A percentile compares a stretch with the other conserved stretches of the same genome.
Evolutionary conservation across 2,329 filamentous ascomycete species (phyloP).

Genomic region (Nothophoma quercina): DNA sequence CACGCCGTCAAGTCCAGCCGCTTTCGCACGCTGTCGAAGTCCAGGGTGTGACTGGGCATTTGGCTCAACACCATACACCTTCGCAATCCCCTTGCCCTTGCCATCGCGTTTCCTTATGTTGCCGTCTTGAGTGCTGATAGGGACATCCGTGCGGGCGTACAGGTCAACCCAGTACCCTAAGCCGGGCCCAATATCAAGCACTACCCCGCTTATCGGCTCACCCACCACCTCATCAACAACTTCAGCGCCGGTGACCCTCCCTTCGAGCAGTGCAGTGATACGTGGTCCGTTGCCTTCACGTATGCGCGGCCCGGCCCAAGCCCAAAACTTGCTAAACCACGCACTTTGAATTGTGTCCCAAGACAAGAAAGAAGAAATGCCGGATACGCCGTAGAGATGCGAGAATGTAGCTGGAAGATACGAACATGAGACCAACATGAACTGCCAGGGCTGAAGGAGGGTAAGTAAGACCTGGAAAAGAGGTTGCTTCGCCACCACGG

Average conservation of each 20-base stretch:
- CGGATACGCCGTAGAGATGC: constrained; percentile 10
- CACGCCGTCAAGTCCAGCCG: constrained; percentile 16
- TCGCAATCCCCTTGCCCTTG: constrained; percentile 8
- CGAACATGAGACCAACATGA: constrained; percentile 18
- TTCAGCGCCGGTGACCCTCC: constrained; percentile 18
- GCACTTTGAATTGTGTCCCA: constrained; percentile 19
- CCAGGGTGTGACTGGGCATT: constrained; percentile 16
- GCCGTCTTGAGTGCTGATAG: constrained; percentile 3
- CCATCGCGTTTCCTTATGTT: background rate
- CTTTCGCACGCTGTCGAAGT: constrained; percentile 11
- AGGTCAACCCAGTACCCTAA: constrained; percentile 28
- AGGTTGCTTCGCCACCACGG: background rate
- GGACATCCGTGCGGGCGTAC: constrained; percentile 14
- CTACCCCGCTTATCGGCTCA: constrained; percentile 20
- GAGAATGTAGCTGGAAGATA: constrained; percentile 16
- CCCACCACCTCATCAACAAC: constrained; percentile 16
- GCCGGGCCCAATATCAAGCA: constrained; percentile 27
- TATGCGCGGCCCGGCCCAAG: constrained; percentile 18
- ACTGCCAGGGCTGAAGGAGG: constrained; percentile 23
- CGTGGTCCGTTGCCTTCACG: constrained; percentile 18
- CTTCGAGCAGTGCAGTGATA: constrained; percentile 26
- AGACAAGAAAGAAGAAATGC: constrained; percentile 8
- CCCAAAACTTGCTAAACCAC: constrained; percentile 28
- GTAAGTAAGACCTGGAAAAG: background rate
- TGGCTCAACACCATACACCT: constrained; percentile 28